Evolutionary conservation across 768 basidiomycete species (phyloP).

Genomic region (Pseudohyphozyma bogoriensis): DNA sequence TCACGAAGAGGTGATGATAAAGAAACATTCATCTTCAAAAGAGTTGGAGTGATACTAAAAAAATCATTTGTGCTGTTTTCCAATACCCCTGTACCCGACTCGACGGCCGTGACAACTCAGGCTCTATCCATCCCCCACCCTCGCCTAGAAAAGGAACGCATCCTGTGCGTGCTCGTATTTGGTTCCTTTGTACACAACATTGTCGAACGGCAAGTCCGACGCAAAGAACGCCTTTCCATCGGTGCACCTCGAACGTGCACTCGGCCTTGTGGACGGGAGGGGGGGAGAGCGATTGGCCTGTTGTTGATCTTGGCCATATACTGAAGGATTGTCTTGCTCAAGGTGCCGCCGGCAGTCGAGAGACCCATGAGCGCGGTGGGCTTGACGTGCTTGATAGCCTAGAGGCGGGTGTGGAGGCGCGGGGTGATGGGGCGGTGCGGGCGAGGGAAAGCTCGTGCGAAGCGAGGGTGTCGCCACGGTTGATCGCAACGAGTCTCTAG

Average conservation of each 20-base stretch:
- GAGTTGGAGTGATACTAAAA: no score
- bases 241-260: conserved; percentile 65
- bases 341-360: conserved; percentile 74
- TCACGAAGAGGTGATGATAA: no score
- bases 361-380: conserved; percentile 84
- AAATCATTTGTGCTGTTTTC: no score
- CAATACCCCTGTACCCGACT: no score
- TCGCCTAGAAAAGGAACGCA: no score
- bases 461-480: conserved; percentile 59
- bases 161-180: no score
- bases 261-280: conserved; percentile 54
- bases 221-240: conserved; percentile 62
- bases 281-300: conserved; percentile 82
- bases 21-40: no score
- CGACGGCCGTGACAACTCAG: no score
- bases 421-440: conserved; percentile 62
- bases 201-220: conserved; percentile 76
- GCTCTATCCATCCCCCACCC: no score
- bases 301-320: conserved; percentile 69
- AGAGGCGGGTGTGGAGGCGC: conserved; percentile 61
- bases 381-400: conserved; percentile 68
- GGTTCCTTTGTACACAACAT: conserved; percentile 50
- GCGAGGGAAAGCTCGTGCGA: conserved; percentile 83
- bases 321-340: conserved; percentile 58
- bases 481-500: conserved; percentile 69